Evolutionary conservation across 2,329 filamentous ascomycete species (phyloP), one percentile per base, ranked within the genome.

Genomic region (Aspergillus texensis): DNA sequence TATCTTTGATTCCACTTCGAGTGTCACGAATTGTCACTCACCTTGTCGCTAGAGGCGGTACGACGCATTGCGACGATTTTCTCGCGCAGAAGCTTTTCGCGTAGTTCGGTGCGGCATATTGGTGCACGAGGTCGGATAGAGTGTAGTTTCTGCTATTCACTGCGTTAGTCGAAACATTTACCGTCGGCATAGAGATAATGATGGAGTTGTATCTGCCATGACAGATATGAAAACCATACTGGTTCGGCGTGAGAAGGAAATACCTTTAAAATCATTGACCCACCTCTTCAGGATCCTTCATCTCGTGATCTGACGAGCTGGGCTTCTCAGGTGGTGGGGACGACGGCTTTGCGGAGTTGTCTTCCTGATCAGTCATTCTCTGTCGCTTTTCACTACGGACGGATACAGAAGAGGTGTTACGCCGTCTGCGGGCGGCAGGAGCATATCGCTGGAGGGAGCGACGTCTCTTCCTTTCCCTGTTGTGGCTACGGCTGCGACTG

Each of bases 381-480:
- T 75, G 76, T 68, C 77, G 74, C 68, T 82, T 82, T 50, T 78
- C 75, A 71, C 74, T 73, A 60, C 76, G 78, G 66, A 74, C 75
- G 65, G 79, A 80, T 64, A 75, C 72, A 53, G 80, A 80, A 66
- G 79, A 79, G 60, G 75, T 76, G 65, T 80, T 81, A 68, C 75
- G 79, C 67, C 76, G 74, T 69, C 77, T 77, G 63, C 78, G 78
- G 26, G 70, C 74, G 43, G 71, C 74, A 43, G 80, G 79, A 60
- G 78, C 78, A 75, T 81, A 82, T 76, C 79, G 78, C 69, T 79
- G 72, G 62, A 81, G 69, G 16, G 81, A 83, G 58, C 78, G 78
- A 62, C 79, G 78, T 66, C 80, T 75, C 67, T 80, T 81, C 60
- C 73, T 72, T 52, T 79, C 77, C 66, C 68, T 71, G 65, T 64